Percentiles rank a stretch among this genome's conserved stretches.
Evolutionary conservation across 805 yeast species (phyloP).

Genomic region (Ogataea naganishii): DNA sequence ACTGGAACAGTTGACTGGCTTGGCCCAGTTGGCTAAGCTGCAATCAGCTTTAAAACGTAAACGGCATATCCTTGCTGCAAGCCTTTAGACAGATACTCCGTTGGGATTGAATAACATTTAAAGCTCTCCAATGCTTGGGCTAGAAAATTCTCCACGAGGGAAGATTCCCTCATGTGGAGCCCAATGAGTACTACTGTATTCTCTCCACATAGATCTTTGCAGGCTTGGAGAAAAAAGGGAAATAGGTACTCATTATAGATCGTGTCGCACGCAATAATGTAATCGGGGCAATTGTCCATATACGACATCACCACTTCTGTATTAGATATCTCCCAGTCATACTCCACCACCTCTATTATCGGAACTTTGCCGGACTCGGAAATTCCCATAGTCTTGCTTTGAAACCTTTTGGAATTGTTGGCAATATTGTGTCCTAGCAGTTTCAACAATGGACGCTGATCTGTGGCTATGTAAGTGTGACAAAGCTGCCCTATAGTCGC

Average conservation of each 20-base stretch:
- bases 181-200: constrained; percentile 32
- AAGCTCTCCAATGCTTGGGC: constrained; percentile 24
- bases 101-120: constrained; percentile 25
- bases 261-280: constrained; percentile 55
- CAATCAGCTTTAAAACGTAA: constrained; percentile 25
- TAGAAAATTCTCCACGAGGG: constrained; percentile 39
- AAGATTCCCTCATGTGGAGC: constrained; percentile 47
- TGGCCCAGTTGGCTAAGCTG: too few relatives aligned
- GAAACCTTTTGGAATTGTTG: constrained; percentile 3
- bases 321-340: constrained; percentile 51
- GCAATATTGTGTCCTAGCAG: constrained; percentile 19
- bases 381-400: background rate
- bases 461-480: constrained; percentile 43
- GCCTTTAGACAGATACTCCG: constrained; percentile 19
- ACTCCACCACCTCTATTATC: constrained; percentile 37
- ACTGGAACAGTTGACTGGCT: too few relatives aligned
- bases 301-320: constrained; percentile 4
- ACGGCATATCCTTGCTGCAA: constrained; percentile 37
- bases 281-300: constrained; percentile 26
- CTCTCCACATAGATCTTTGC: constrained; percentile 25
- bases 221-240: constrained; percentile 36
- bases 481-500: constrained; percentile 26
- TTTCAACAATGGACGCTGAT: constrained; percentile 47
- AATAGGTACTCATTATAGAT: constrained; percentile 56
- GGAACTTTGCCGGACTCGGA: constrained; percentile 6